Conservation (phyloP, 495 filamentous ascomycete genomes). For the Astrocystis sublimbata region DNA sequence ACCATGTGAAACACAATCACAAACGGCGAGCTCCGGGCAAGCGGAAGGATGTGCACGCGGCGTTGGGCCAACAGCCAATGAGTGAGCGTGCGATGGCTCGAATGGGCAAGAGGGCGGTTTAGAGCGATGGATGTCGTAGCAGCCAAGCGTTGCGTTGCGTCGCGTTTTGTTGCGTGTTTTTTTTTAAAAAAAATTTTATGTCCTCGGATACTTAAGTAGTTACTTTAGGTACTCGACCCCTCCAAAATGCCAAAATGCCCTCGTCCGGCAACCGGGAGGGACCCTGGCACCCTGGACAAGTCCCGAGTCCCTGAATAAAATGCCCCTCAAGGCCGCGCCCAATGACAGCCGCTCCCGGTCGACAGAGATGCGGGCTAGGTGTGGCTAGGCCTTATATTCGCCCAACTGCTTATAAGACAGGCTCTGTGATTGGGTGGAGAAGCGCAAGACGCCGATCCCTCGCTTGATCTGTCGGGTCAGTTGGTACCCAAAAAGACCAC, state of each 20-base stretch:
- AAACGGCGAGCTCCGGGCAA: constrained; percentile 9
- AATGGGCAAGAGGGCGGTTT: constrained; percentile 1
- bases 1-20: not conserved
- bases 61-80: not conserved
- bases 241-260: not conserved
- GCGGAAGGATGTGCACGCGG: constrained; percentile 9
- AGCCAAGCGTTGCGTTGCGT: too few relatives aligned
- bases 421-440: not conserved
- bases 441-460: not conserved
- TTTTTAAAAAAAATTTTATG: too few relatives aligned
- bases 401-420: not conserved
- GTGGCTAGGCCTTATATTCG: not conserved
- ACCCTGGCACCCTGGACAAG: too few relatives aligned
- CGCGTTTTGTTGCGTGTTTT: too few relatives aligned
- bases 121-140: not conserved
- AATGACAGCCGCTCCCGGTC: not conserved
- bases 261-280: not conserved
- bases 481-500: constrained; percentile 17
- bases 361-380: not conserved
- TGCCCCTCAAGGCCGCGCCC: not conserved
- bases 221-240: too few relatives aligned
- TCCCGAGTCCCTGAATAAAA: too few relatives aligned
- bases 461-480: constrained; percentile 1
- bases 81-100: constrained; percentile 7
- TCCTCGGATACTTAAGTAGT: too few relatives aligned